Evolutionary conservation across 345 rosid genomes (phyloP), one percentile per base, ranked within the genome.

Genomic region (Gossypium turneri): DNA sequence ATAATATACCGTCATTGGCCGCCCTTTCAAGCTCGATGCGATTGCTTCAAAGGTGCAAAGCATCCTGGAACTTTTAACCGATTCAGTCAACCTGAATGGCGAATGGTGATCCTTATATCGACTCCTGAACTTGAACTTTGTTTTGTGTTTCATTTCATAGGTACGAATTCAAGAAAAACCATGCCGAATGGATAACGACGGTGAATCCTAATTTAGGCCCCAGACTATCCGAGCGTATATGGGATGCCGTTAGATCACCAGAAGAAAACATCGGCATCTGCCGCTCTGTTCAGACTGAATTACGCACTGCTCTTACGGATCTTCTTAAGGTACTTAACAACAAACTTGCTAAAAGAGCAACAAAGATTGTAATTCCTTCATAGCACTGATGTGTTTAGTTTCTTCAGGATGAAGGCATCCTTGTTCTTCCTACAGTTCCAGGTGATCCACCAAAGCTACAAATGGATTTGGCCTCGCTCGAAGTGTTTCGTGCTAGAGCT

Each of bases 121-220:
- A 53, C 12, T 38, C 41, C 51, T 56, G 52, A 56, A 57, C 52
- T 53, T 56, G 52, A 56, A 57, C 52, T 53, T 60, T 12, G 17
- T 75, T 70, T 50, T 34, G 7, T 34, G 41, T 34, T 4, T 20
- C 9, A 7, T 75, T 66, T 81, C 29, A 1, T 76, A 90, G 97
- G 89, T 79, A 80, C 73, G 98, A 92, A 78, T 94, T 94, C 86
- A 94, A 91, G 90, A 88, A 80, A 6, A 85, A 91, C 80, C 95
- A 94, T 62, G 87, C 88, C 22, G 89, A 90, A 78, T 90, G 95
- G 98, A 67, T 92, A 59, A 84, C 79, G 5, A 78, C 73, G 29
- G 89, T 87, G 59, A 91, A 90, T 38, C 98, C 97, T 22, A 63
- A 81, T 65, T 79, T 92, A 47, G 95, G 97, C 82, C 94, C 95